Evolutionary conservation across 345 rosid species (phyloP).

Genomic region (Hypericum perforatum): DNA sequence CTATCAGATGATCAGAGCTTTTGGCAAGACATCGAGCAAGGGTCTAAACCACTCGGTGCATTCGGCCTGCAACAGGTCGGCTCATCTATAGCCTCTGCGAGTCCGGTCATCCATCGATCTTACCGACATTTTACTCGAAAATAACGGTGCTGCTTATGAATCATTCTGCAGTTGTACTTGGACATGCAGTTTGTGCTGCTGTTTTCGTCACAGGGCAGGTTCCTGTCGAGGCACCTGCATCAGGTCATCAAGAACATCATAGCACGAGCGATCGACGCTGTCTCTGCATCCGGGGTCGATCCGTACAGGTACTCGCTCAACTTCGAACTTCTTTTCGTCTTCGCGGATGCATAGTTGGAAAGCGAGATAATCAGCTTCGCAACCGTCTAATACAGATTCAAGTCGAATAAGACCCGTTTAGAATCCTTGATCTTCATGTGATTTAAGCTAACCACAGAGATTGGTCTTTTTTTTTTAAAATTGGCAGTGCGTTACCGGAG

Average conservation of each 20-base stretch:
- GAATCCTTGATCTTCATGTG: too few species aligned
- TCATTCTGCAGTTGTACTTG: slow-evolving; percentile 60
- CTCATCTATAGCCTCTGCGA: background rate
- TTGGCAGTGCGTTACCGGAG: slow-evolving; percentile 58
- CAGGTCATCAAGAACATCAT: slow-evolving; percentile 82
- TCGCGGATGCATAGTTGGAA: background rate
- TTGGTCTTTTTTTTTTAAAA: too few species aligned
- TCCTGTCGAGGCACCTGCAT: slow-evolving; percentile 68
- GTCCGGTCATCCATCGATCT: background rate
- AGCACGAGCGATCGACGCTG: slow-evolving; percentile 75
- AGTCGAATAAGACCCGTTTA: background rate
- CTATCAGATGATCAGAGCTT: slow-evolving; percentile 81
- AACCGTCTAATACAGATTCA: background rate
- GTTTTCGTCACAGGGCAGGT: slow-evolving; percentile 82
- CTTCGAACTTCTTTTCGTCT: background rate
- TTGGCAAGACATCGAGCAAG: slow-evolving; percentile 80
- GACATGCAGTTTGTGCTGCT: slow-evolving; percentile 92
- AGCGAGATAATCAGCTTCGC: background rate
- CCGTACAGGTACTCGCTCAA: slow-evolving; percentile 46
- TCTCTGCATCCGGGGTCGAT: slow-evolving; percentile 55
- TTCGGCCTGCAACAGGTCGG: slow-evolving; percentile 84
- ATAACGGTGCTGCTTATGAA: background rate
- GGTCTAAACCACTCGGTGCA: slow-evolving; percentile 60
- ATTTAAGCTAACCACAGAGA: too few species aligned
- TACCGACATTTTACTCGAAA: background rate